Conservation (phyloP, 2,329 filamentous ascomycete species). For the Cladophialophora bantiana region DNA sequence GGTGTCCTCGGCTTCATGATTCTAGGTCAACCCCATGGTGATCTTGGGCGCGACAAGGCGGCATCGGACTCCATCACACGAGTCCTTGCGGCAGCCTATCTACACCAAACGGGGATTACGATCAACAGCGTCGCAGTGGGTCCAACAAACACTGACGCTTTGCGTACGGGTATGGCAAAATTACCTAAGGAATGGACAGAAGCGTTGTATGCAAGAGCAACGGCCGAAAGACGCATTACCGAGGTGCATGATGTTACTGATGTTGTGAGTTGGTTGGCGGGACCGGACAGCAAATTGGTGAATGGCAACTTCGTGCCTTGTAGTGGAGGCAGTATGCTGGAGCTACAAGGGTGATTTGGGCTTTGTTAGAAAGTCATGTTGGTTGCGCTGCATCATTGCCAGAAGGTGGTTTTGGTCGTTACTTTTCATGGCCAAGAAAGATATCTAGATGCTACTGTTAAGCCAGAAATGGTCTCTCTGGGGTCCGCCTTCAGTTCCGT, state of each 20-base stretch:
- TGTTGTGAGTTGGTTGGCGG: conserved; percentile 55
- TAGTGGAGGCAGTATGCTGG: conserved; percentile 41
- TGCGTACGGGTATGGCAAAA: conserved; percentile 52
- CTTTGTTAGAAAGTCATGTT: not conserved
- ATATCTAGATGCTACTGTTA: too few relatives aligned
- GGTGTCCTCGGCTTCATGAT: not conserved
- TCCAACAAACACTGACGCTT: conserved; percentile 40
- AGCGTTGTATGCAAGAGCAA: conserved; percentile 50
- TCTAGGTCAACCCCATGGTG: conserved; percentile 8
- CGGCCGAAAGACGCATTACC: conserved; percentile 47
- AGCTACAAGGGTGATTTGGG: conserved; percentile 16
- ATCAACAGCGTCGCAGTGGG: conserved; percentile 10
- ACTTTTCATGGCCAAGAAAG: too few relatives aligned
- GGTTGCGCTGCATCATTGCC: too few relatives aligned
- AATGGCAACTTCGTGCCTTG: conserved; percentile 52
- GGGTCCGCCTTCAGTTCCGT: too few relatives aligned
- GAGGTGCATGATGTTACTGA: conserved; percentile 56
- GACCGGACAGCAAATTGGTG: conserved; percentile 56
- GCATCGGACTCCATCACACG: conserved; percentile 42
- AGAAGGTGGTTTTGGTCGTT: too few relatives aligned
- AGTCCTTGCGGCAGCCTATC: conserved; percentile 26
- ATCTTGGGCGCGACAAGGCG: conserved; percentile 41
- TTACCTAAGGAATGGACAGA: conserved; percentile 51
- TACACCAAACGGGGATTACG: not conserved
- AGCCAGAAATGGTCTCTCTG: too few relatives aligned